These are phyloP conservation scores for Vickermania ingenoplastis DNA, from an alignment of 208 protist genomes.

Conservation along the genomic window DNA sequence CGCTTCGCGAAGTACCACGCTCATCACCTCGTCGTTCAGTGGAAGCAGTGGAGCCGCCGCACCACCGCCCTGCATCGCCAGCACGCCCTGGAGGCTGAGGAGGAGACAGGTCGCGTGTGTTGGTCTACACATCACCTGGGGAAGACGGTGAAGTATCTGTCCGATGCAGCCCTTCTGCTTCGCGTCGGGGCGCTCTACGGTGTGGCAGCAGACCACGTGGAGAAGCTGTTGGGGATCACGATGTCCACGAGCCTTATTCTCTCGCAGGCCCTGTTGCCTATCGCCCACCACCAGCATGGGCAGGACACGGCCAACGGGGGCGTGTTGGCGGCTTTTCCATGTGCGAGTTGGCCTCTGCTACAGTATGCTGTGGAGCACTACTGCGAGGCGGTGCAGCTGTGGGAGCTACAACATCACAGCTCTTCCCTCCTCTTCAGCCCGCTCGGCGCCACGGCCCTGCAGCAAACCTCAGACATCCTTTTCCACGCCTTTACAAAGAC, in stretches of 20 bases:
- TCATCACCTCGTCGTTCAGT: constrained; percentile 46
- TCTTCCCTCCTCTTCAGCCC: constrained; percentile 17
- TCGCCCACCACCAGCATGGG: neutral
- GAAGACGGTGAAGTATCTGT: constrained; percentile 14
- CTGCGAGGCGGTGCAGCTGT: constrained; percentile 30
- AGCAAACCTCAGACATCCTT: too few species aligned
- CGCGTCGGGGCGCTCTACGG: constrained; percentile 54
- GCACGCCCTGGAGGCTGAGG: neutral
- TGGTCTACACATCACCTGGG: neutral
- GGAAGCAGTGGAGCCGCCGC: constrained; percentile 2
- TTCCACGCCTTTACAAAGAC: neutral
- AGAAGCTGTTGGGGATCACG: constrained; percentile 35
- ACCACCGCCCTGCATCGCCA: too few species aligned
- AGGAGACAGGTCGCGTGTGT: neutral
- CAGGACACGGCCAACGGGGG: neutral
- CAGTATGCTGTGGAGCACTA: constrained; percentile 66
- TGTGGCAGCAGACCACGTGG: constrained; percentile 52
- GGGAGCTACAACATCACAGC: constrained; percentile 51
- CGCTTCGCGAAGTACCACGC: constrained; percentile 54
- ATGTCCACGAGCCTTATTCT: constrained; percentile 62
- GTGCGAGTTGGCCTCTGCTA: constrained; percentile 20
- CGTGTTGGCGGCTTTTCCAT: neutral
- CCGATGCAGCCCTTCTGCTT: constrained; percentile 46
- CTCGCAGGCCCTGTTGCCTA: constrained; percentile 33
- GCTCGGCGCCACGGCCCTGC: neutral